phyloP scores from a whole-genome alignment of 139 green algal species.

The Chlorella ohadii region DNA sequence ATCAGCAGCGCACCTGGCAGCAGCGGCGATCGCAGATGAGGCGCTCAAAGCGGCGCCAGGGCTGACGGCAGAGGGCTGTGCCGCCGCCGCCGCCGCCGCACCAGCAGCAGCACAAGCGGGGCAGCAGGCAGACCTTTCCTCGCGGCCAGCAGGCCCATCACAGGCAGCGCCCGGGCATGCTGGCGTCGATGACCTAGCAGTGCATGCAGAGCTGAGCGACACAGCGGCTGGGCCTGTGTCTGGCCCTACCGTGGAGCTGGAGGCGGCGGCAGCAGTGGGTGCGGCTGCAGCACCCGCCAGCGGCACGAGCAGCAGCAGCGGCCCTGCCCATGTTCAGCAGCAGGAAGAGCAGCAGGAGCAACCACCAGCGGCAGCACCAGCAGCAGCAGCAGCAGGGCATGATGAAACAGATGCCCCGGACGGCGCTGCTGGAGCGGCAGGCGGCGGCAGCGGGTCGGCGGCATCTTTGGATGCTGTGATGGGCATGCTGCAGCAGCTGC shows the following conservation, averaged over 20 bases:
- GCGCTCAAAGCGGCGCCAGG: neutral
- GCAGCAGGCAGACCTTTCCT: too few relatives aligned
- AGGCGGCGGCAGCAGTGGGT: neutral
- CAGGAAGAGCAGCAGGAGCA: neutral
- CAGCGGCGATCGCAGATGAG: neutral
- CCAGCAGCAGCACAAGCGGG: neutral
- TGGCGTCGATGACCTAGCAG: too few relatives aligned
- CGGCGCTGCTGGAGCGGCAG: too few relatives aligned
- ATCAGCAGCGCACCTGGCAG: neutral
- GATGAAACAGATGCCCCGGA: neutral
- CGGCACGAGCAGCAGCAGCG: neutral
- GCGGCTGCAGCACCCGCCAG: neutral
- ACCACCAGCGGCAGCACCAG: neutral
- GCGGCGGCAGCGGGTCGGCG: too few relatives aligned
- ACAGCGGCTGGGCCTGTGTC: neutral
- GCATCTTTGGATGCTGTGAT: slow-evolving; percentile 6
- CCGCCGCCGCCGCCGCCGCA: neutral
- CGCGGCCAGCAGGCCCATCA: neutral
- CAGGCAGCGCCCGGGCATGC: neutral
- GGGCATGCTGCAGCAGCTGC: slow-evolving; percentile 32
- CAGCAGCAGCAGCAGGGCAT: neutral
- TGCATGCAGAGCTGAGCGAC: neutral
- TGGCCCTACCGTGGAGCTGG: neutral
- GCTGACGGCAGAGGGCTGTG: neutral
- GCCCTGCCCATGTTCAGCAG: neutral